Evolutionary conservation across 176 grass and related monocot genomes (phyloP).

Genomic region (Dendrocalamus sinicus): DNA sequence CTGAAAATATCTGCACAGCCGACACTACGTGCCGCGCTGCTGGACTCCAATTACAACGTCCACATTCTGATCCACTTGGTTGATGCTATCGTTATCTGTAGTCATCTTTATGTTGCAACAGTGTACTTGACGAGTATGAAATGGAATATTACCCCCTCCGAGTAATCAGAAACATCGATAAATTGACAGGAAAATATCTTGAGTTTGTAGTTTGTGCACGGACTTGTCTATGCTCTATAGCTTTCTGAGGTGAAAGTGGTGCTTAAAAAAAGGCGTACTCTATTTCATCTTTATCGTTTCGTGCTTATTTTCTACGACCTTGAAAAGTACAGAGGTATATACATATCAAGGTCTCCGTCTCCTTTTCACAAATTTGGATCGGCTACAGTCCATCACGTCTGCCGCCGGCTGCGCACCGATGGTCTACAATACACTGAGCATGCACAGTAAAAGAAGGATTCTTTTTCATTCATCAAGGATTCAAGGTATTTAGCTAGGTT

Average conservation of each 20-base stretch:
- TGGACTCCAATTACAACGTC: background rate
- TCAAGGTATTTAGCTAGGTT: background rate
- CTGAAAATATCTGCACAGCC: constrained; percentile 35
- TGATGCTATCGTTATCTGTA: constrained; percentile 8
- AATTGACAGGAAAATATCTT: constrained; percentile 7
- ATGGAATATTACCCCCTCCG: background rate
- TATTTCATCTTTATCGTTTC: background rate
- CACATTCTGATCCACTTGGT: constrained; percentile 8
- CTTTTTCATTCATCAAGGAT: no score
- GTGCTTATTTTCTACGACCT: background rate
- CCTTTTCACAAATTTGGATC: background rate
- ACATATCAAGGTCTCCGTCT: background rate
- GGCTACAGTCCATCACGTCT: background rate
- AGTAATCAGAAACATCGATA: constrained; percentile 1
- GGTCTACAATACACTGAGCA: background rate
- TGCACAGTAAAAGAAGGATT: no score
- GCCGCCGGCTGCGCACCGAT: background rate
- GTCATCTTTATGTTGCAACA: background rate
- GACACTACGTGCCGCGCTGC: constrained; percentile 24
- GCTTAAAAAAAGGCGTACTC: background rate
- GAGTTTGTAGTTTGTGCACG: background rate
- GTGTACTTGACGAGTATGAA: background rate
- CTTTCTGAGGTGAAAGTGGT: background rate
- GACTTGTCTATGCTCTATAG: no score
- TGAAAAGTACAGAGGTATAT: no score